A percentile compares a stretch with the other conserved stretches of the same genome.
Evolutionary conservation across 768 basidiomycete genomes (phyloP).

Genomic region (Calocera viscosa): DNA sequence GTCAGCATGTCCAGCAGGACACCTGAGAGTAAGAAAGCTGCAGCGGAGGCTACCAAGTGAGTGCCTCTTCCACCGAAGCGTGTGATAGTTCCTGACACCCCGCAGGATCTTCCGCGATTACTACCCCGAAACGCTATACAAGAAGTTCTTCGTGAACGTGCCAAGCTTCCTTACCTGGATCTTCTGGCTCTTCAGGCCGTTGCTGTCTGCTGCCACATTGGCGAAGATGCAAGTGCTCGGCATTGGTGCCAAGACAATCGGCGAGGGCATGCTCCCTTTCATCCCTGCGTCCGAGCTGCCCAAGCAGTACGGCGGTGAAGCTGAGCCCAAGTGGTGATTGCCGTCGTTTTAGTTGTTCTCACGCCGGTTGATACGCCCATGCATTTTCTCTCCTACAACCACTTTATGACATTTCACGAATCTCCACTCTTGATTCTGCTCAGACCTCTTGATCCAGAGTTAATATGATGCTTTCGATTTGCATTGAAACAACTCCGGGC

Average conservation of each 20-base stretch:
- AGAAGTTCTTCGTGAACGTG: constrained; percentile 74
- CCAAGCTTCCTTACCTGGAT: constrained; percentile 66
- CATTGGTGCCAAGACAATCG: constrained; percentile 44
- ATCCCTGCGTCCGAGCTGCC: constrained; percentile 52
- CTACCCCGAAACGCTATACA: constrained; percentile 69
- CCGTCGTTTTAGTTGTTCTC: too few relatives aligned
- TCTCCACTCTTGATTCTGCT: too few relatives aligned
- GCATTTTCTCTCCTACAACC: too few relatives aligned
- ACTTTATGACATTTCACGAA: too few relatives aligned
- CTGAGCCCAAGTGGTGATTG: constrained; percentile 22
- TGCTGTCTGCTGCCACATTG: constrained; percentile 58
- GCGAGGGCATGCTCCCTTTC: constrained; percentile 44
- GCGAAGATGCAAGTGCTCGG: constrained; percentile 75
- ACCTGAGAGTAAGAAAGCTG: constrained; percentile 64
- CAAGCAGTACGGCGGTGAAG: constrained; percentile 55
- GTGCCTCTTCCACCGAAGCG: neutral
- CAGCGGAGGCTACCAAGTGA: constrained; percentile 48
- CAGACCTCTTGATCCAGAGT: too few relatives aligned
- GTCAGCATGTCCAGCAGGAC: constrained; percentile 53
- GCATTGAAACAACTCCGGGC: too few relatives aligned
- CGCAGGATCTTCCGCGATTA: constrained; percentile 51
- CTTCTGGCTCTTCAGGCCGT: constrained; percentile 69
- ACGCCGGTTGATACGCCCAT: too few relatives aligned
- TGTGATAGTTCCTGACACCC: neutral
- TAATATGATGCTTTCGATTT: too few relatives aligned